phyloP scores from a whole-genome alignment of 2,329 filamentous ascomycete genomes.

The Penicillium sp. region DNA sequence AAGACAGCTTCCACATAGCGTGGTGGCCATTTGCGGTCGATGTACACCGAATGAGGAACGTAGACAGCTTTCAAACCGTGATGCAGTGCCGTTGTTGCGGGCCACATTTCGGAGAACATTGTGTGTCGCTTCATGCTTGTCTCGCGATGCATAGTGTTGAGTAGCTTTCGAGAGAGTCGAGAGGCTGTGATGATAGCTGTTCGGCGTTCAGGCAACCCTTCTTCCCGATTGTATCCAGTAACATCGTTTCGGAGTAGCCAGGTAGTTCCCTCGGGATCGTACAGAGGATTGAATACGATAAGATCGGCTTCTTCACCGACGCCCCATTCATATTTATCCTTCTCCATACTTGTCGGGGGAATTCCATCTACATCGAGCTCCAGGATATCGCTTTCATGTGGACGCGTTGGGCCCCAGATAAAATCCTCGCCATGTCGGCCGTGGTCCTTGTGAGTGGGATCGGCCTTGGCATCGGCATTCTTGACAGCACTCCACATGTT shows the following conservation, averaged over 20 bases:
- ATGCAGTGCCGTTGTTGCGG: constrained; percentile 78
- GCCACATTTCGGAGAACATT: constrained; percentile 97
- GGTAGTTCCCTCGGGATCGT: constrained; percentile 79
- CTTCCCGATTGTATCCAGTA: constrained; percentile 71
- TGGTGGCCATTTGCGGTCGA: constrained; percentile 81
- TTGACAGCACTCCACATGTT: constrained; percentile 61
- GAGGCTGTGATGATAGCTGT: constrained; percentile 86
- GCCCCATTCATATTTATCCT: constrained; percentile 81
- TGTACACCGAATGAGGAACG: constrained; percentile 81
- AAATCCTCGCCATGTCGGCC: constrained; percentile 53
- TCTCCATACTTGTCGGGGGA: constrained; percentile 69
- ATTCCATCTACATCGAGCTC: constrained; percentile 67
- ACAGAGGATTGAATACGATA: constrained; percentile 87
- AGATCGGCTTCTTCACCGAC: constrained; percentile 87
- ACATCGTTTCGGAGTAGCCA: constrained; percentile 82
- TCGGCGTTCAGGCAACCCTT: constrained; percentile 63
- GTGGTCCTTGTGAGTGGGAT: constrained; percentile 23
- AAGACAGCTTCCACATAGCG: constrained; percentile 73
- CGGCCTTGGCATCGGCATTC: constrained; percentile 21
- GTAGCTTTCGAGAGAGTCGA: constrained; percentile 73
- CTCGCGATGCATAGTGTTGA: constrained; percentile 86
- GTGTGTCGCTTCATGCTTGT: constrained; percentile 80
- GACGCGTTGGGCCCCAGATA: constrained; percentile 81
- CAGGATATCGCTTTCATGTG: constrained; percentile 65
- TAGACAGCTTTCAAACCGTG: constrained; percentile 92